A percentile compares a stretch with the other conserved stretches of the same genome.
phyloP scores from a whole-genome alignment of 768 basidiomycete genomes.

The Boletellus sp. region DNA sequence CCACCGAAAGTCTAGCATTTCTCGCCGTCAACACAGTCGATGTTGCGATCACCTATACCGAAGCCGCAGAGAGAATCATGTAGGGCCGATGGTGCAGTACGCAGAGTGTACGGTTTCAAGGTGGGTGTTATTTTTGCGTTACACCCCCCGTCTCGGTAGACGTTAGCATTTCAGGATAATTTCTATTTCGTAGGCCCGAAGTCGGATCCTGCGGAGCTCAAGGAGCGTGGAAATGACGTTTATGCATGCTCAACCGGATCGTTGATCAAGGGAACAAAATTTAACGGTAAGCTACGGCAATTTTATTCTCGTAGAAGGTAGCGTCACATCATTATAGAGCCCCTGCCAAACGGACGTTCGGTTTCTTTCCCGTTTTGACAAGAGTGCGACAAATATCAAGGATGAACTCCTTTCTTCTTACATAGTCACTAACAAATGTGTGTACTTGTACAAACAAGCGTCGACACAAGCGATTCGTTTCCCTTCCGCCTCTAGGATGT shows the following conservation, averaged over 20 bases:
- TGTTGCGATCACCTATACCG: slow-evolving; percentile 51
- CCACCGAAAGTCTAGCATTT: slow-evolving; percentile 45
- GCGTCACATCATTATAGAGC: slow-evolving; percentile 10
- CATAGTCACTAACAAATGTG: no score
- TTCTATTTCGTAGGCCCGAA: slow-evolving; percentile 49
- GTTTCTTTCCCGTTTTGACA: slow-evolving; percentile 56
- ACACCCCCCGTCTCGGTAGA: not conserved
- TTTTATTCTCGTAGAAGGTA: not conserved
- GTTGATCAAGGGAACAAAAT: slow-evolving; percentile 43
- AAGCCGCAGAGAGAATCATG: slow-evolving; percentile 44
- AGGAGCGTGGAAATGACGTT: slow-evolving; percentile 28
- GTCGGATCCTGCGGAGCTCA: slow-evolving; percentile 44
- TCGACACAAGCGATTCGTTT: slow-evolving; percentile 10
- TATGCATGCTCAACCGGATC: slow-evolving; percentile 45
- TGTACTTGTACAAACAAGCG: slow-evolving; percentile 17
- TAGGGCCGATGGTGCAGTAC: slow-evolving; percentile 28
- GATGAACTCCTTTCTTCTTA: slow-evolving; percentile 21
- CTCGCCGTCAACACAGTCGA: slow-evolving; percentile 43
- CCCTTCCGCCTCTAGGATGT: slow-evolving; percentile 12
- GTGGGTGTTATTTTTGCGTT: slow-evolving; percentile 28
- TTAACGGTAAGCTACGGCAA: slow-evolving; percentile 29
- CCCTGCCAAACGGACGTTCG: slow-evolving; percentile 37
- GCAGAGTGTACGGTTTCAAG: slow-evolving; percentile 42
- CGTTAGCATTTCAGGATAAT: slow-evolving; percentile 39
- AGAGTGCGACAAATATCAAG: slow-evolving; percentile 58